Percentiles rank a stretch among this genome's conserved stretches.
Conservation (phyloP, 768 basidiomycete species). For the Serendipita sp. region DNA sequence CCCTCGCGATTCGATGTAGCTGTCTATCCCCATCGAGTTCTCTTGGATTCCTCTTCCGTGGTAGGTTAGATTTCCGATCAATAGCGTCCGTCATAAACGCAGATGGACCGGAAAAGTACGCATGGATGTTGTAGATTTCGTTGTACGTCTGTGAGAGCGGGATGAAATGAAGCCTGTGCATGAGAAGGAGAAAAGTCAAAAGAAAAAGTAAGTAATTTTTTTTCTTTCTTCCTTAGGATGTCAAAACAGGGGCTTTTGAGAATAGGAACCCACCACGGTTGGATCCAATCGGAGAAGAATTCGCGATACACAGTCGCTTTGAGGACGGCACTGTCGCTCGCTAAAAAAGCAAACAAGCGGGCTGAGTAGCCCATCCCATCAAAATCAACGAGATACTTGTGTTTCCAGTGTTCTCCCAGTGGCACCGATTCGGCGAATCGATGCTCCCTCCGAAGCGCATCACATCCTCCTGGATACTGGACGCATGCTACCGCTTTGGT, state of each 20-base stretch:
- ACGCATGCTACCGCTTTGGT: conserved; percentile 56
- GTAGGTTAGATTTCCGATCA: conserved; percentile 33
- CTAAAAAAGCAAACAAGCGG: conserved; percentile 69
- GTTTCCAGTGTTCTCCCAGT: conserved; percentile 76
- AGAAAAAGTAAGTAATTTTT: neutral
- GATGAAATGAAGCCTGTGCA: conserved; percentile 78
- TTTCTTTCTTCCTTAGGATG: no score
- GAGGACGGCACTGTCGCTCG: conserved; percentile 76
- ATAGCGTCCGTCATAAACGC: conserved; percentile 35
- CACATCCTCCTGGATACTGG: conserved; percentile 61
- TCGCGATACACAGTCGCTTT: conserved; percentile 88
- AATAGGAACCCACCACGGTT: conserved; percentile 52
- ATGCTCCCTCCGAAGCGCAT: conserved; percentile 45
- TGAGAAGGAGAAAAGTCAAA: neutral
- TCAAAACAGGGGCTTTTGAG: no score
- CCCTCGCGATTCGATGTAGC: conserved; percentile 67
- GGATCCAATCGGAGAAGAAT: conserved; percentile 81
- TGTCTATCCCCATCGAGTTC: conserved; percentile 51
- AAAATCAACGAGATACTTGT: conserved; percentile 84
- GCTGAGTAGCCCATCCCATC: conserved; percentile 95
- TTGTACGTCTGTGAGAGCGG: conserved; percentile 73
- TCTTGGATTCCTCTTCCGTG: conserved; percentile 21
- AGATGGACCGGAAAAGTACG: conserved; percentile 83
- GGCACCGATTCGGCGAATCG: conserved; percentile 63
- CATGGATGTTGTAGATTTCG: conserved; percentile 87